Conservation (phyloP, 768 basidiomycete genomes). For the Rossbeevera mucosa region DNA sequence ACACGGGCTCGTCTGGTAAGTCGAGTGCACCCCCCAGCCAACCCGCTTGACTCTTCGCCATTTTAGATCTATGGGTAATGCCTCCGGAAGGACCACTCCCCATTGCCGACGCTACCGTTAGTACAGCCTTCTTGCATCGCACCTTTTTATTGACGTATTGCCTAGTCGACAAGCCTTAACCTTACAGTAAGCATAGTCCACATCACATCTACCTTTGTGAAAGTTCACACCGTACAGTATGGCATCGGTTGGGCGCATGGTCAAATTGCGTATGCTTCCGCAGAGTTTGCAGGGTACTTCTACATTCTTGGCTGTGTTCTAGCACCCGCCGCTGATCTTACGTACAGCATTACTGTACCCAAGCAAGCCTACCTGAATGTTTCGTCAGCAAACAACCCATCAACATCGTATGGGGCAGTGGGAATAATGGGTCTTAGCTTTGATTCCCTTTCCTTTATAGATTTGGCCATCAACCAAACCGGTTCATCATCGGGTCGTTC, state of each 20-base stretch:
- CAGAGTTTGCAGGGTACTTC: conserved; percentile 66
- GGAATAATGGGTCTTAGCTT: conserved; percentile 80
- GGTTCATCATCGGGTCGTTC: conserved; percentile 59
- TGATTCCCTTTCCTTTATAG: conserved; percentile 68
- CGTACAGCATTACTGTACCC: conserved; percentile 52
- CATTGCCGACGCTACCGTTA: conserved; percentile 45
- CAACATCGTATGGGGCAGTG: conserved; percentile 61
- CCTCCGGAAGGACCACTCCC: conserved; percentile 46
- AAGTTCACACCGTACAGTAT: conserved; percentile 44
- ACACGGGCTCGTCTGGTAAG: conserved; percentile 62
- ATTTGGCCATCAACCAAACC: conserved; percentile 53
- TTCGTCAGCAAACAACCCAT: conserved; percentile 62
- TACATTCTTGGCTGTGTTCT: not conserved
- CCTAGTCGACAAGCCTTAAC: conserved; percentile 48
- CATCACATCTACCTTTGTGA: not conserved
- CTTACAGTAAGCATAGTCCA: conserved; percentile 45
- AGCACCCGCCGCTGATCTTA: conserved; percentile 7
- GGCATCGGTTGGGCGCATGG: conserved; percentile 79
- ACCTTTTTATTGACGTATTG: conserved; percentile 4
- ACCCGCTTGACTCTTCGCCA: not conserved
- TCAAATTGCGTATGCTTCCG: conserved; percentile 53
- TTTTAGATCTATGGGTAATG: conserved; percentile 67
- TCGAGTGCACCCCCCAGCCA: not conserved
- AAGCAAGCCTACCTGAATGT: conserved; percentile 71
- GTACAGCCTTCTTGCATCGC: conserved; percentile 6